A percentile compares a stretch with the other conserved stretches of the same genome.
Conservation (phyloP, 2,329 filamentous ascomycete genomes). For the Furcasterigmium sp. region DNA sequence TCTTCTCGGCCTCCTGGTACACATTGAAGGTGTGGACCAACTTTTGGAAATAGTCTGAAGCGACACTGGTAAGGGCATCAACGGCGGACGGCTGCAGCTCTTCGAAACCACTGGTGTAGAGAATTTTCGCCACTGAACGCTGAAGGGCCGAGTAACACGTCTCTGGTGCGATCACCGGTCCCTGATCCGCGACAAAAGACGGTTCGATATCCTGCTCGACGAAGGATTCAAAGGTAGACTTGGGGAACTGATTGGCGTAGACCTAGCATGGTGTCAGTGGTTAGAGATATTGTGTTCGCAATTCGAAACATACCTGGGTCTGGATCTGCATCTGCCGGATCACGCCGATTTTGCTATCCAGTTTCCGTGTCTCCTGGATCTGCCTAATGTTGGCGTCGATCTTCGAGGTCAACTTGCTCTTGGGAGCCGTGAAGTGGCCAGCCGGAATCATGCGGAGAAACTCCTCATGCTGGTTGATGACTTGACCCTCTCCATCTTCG, state of each 20-base stretch:
- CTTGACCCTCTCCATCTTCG: conserved; percentile 82
- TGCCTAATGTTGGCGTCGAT: conserved; percentile 90
- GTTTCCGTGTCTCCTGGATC: conserved; percentile 93
- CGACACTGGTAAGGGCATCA: conserved; percentile 84
- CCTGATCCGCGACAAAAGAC: conserved; percentile 85
- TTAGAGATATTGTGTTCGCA: background rate
- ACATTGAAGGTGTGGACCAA: conserved; percentile 72
- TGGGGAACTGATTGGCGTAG: conserved; percentile 97
- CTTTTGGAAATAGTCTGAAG: conserved; percentile 84
- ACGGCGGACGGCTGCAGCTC: conserved; percentile 93
- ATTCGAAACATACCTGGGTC: conserved; percentile 62
- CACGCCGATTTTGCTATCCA: conserved; percentile 93
- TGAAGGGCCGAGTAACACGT: conserved; percentile 81
- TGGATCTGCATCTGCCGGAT: conserved; percentile 99
- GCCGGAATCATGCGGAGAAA: conserved; percentile 72
- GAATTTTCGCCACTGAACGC: conserved; percentile 87
- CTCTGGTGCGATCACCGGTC: conserved; percentile 79
- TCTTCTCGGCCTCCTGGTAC: conserved; percentile 80
- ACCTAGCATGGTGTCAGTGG: conserved; percentile 49
- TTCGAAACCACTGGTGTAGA: conserved; percentile 95
- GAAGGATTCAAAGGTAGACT: conserved; percentile 88
- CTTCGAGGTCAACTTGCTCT: conserved; percentile 68
- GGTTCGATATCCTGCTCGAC: conserved; percentile 79
- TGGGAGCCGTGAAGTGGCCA: conserved; percentile 70
- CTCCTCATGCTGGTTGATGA: conserved; percentile 83